Evolutionary conservation across 176 grass and related monocot species (phyloP).

Genomic region (Olyra latifolia): DNA sequence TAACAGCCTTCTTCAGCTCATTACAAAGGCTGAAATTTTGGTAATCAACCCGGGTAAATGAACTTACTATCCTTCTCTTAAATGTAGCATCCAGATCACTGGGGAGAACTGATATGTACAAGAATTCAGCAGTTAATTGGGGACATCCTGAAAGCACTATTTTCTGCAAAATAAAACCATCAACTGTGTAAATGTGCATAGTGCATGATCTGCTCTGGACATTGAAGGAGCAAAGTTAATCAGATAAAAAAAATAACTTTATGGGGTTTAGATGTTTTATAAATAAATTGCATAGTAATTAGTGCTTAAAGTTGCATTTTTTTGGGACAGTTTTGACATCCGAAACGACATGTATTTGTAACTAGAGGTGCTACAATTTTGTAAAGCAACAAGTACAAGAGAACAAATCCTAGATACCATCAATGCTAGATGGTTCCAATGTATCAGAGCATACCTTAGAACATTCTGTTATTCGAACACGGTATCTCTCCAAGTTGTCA

Average conservation of each 20-base stretch:
- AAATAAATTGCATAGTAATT: no score
- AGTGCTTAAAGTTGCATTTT: no score
- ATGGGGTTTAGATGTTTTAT: no score
- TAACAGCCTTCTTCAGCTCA: conserved; percentile 30
- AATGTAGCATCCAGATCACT: conserved; percentile 42
- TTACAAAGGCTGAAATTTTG: conserved; percentile 22
- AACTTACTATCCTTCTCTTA: conserved; percentile 45
- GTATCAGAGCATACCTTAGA: conserved; percentile 46
- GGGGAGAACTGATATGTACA: conserved; percentile 51
- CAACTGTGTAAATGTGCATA: neutral
- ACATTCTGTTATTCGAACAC: conserved; percentile 56
- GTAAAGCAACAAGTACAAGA: neutral
- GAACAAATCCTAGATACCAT: neutral
- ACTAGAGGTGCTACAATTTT: neutral
- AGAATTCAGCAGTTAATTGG: conserved; percentile 52
- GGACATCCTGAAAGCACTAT: conserved; percentile 61
- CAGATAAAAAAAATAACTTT: no score
- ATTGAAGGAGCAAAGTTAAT: neutral
- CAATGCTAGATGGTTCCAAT: conserved; percentile 1
- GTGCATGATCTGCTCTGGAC: neutral
- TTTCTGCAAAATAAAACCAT: conserved; percentile 52
- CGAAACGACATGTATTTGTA: no score
- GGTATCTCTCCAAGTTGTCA: conserved; percentile 40
- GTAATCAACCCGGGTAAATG: conserved; percentile 18
- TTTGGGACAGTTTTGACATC: no score